These are phyloP conservation scores for Cudoniella acicularis DNA, from an alignment of 495 filamentous ascomycete genomes.

Conservation along the genomic window DNA sequence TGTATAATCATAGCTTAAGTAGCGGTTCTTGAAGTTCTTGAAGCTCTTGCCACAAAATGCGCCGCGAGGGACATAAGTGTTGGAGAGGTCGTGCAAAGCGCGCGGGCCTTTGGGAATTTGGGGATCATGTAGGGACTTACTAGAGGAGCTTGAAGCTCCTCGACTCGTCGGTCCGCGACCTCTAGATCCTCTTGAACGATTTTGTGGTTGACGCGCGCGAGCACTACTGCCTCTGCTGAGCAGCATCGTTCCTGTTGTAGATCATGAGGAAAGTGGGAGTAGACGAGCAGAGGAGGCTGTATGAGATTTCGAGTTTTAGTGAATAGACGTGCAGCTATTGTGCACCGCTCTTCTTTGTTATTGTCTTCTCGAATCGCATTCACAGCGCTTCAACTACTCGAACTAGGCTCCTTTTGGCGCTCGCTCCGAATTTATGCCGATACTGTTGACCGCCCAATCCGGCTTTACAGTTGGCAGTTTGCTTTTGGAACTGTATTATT, in stretches of 20 bases:
- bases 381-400: background rate
- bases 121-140: slow-evolving; percentile 17
- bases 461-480: no score
- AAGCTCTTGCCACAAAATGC: slow-evolving; percentile 6
- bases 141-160: slow-evolving; percentile 26
- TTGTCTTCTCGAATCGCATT: slow-evolving; percentile 1
- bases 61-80: background rate
- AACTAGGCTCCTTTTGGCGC: background rate
- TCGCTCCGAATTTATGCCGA: background rate
- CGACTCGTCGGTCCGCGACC: slow-evolving; percentile 22
- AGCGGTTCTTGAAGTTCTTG: slow-evolving; percentile 4
- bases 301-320: slow-evolving; percentile 1
- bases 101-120: slow-evolving; percentile 2
- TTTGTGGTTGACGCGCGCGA: slow-evolving; percentile 14
- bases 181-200: slow-evolving; percentile 24
- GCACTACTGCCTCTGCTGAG: slow-evolving; percentile 13
- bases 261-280: slow-evolving; percentile 20
- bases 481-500: no score
- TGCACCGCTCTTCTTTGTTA: slow-evolving; percentile 7
- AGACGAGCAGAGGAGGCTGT: slow-evolving; percentile 18
- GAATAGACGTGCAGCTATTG: slow-evolving; percentile 7
- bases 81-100: slow-evolving; percentile 8
- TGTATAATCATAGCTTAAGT: slow-evolving; percentile 13
- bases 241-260: slow-evolving; percentile 23
- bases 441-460: no score